Conservation (phyloP, 192 early-diverging fungal species). For the Backusella australiensis region DNA sequence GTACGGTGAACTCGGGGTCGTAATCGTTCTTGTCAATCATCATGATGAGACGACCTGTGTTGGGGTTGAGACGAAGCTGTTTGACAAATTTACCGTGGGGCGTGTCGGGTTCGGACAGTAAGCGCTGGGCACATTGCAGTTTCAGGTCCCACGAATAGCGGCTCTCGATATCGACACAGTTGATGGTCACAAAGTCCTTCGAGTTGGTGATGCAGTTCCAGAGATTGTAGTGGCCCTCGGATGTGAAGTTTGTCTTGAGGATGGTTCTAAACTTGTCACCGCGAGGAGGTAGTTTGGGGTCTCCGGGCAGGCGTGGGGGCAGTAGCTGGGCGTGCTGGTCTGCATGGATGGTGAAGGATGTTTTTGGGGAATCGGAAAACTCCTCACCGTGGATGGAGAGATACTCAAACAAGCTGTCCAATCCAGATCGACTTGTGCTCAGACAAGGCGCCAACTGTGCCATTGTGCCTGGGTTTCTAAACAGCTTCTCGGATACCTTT, state of each 20-base stretch:
- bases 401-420: conserved; percentile 27
- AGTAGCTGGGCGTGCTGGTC: conserved; percentile 17
- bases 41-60: conserved; percentile 29
- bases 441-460: conserved; percentile 40
- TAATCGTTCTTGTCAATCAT: conserved; percentile 21
- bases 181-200: conserved; percentile 24
- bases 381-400: conserved; percentile 17
- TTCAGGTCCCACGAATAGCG: conserved; percentile 39
- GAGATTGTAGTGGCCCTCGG: conserved; percentile 30
- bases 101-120: conserved; percentile 24
- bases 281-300: background rate
- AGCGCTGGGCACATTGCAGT: conserved; percentile 28
- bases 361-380: conserved; percentile 27
- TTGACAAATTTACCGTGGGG: conserved; percentile 37
- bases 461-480: conserved; percentile 24
- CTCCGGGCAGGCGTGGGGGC: background rate
- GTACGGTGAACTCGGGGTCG: conserved; percentile 17
- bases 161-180: conserved; percentile 32
- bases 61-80: conserved; percentile 18
- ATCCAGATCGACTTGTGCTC: conserved; percentile 6
- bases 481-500: conserved; percentile 20
- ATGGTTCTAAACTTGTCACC: conserved; percentile 17
- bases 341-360: conserved; percentile 19
- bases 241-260: conserved; percentile 22
- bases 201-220: conserved; percentile 40